These are phyloP conservation scores for Teunomyces barrocoloradensis DNA, from an alignment of 805 yeast genomes.

Conservation along the genomic window DNA sequence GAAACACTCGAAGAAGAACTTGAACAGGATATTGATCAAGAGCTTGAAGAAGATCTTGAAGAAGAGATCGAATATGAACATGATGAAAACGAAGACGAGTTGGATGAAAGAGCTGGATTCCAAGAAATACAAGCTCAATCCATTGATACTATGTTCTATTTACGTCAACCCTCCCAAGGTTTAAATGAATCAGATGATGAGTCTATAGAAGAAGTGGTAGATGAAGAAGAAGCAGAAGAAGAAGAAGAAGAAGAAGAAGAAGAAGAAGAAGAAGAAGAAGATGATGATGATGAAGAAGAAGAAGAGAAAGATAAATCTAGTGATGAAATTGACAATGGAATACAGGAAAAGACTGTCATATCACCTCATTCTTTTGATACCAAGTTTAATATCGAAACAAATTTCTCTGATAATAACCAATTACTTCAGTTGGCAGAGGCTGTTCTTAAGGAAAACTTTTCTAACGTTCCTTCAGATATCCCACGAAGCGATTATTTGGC, in stretches of 20 bases:
- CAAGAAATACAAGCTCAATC: not conserved
- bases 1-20: conserved; percentile 2
- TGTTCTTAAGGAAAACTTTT: conserved; percentile 2
- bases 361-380: not conserved
- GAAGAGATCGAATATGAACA: not conserved
- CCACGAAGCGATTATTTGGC: conserved; percentile 7
- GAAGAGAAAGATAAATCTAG: not conserved
- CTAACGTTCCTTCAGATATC: not conserved
- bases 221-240: not conserved
- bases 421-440: conserved; percentile 1
- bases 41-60: not conserved
- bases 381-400: not conserved
- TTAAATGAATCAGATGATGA: not conserved
- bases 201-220: not conserved
- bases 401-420: not conserved
- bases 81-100: not conserved
- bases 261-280: not conserved
- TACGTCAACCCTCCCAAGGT: no score
- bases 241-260: not conserved
- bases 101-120: not conserved
- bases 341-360: not conserved
- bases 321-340: not conserved
- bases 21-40: not conserved
- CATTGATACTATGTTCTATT: no score
- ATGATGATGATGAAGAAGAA: not conserved